A percentile compares a stretch with the other conserved stretches of the same genome.
phyloP scores from a whole-genome alignment of 2,329 filamentous ascomycete genomes.

The Paracamarosporium sp. region DNA sequence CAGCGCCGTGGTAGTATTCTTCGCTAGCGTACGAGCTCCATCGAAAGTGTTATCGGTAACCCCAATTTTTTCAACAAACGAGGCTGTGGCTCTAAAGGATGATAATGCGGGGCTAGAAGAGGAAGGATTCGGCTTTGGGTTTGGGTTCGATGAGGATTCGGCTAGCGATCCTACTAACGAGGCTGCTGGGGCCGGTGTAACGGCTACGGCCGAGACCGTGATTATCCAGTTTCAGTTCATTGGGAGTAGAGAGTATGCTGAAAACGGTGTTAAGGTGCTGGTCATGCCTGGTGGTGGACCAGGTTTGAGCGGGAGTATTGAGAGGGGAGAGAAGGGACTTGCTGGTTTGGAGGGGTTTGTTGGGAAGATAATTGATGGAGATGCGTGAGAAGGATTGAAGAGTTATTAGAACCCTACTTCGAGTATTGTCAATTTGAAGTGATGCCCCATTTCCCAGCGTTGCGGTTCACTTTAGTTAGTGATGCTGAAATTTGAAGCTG shows the following conservation, averaged over 20 bases:
- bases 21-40: constrained; percentile 83
- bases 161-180: constrained; percentile 48
- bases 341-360: constrained; percentile 75
- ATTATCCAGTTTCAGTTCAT: constrained; percentile 73
- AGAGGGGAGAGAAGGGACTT: constrained; percentile 55
- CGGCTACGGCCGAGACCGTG: constrained; percentile 47
- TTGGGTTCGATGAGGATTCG: constrained; percentile 54
- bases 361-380: constrained; percentile 60
- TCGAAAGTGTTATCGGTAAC: constrained; percentile 71
- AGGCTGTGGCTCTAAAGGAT: constrained; percentile 21
- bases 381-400: background rate
- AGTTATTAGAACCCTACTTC: no score
- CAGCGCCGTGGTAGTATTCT: constrained; percentile 79
- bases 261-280: constrained; percentile 72
- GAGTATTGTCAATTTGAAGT: no score
- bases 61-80: constrained; percentile 24
- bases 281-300: constrained; percentile 75
- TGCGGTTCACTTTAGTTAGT: no score
- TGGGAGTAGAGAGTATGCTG: constrained; percentile 74
- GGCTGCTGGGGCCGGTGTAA: constrained; percentile 25
- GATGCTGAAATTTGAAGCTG: no score
- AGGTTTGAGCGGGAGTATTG: constrained; percentile 62
- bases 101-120: constrained; percentile 28
- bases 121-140: constrained; percentile 65
- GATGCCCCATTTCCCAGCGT: no score